Conservation (phyloP, 345 rosid species). For the Microthlaspi erraticum region DNA sequence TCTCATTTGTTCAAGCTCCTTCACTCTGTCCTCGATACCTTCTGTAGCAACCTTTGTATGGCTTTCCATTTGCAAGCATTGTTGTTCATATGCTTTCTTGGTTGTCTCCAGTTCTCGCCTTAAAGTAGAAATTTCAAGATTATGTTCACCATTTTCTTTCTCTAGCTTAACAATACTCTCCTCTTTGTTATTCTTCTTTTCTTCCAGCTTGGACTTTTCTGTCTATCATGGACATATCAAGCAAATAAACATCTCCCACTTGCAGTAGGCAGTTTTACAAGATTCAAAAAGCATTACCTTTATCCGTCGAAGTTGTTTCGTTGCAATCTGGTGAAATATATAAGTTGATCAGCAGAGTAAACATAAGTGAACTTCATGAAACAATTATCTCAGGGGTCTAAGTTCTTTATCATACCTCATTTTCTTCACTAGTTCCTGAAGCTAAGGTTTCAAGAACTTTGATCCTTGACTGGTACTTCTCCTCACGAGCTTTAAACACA, state of each 20-base stretch:
- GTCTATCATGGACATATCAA: conserved; percentile 46
- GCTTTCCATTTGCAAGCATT: conserved; percentile 57
- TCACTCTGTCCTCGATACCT: conserved; percentile 48
- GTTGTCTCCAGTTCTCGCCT: conserved; percentile 58
- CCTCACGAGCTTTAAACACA: conserved; percentile 91
- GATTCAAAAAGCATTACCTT: conserved; percentile 49
- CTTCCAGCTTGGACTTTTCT: conserved; percentile 54
- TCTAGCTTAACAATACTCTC: conserved; percentile 46
- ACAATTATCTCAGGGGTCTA: not conserved
- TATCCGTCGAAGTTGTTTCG: conserved; percentile 56
- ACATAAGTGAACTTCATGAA: conserved; percentile 13
- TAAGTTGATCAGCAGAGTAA: conserved; percentile 33
- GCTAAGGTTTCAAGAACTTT: conserved; percentile 93
- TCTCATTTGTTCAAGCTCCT: conserved; percentile 67
- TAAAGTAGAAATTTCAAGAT: conserved; percentile 47
- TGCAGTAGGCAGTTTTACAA: not conserved
- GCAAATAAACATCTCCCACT: conserved; percentile 26
- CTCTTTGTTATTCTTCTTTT: conserved; percentile 51
- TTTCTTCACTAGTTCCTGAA: conserved; percentile 67
- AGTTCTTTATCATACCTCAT: conserved; percentile 57
- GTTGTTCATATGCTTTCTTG: conserved; percentile 56
- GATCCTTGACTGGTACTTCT: conserved; percentile 83
- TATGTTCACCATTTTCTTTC: conserved; percentile 44
- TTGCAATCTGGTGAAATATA: conserved; percentile 53
- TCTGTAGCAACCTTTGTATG: conserved; percentile 52